These are phyloP conservation scores for Aspergillus persii DNA, from an alignment of 2,329 filamentous ascomycete species.

Conservation along the genomic window DNA sequence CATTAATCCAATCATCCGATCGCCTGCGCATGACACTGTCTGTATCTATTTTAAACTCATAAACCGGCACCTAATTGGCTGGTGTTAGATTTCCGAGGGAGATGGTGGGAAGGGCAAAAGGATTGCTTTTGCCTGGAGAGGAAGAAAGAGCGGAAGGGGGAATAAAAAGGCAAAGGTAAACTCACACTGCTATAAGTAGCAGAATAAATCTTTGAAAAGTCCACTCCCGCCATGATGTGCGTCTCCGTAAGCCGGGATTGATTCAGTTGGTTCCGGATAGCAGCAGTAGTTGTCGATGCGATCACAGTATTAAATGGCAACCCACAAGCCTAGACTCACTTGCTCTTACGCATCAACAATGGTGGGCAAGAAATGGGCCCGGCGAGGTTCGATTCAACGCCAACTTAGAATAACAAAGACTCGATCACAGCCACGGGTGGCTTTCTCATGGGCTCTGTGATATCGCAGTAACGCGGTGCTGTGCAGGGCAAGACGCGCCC, in stretches of 20 bases:
- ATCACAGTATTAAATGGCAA: slow-evolving; percentile 10
- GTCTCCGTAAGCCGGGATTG: slow-evolving; percentile 19
- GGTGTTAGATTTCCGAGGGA: slow-evolving; percentile 4
- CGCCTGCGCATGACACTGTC: slow-evolving; percentile 97
- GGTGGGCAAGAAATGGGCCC: neutral
- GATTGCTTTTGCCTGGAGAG: neutral
- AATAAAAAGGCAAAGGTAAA: slow-evolving; percentile 8
- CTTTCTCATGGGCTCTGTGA: slow-evolving; percentile 27
- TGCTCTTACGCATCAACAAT: slow-evolving; percentile 9
- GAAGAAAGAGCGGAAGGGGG: neutral
- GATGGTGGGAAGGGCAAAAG: neutral
- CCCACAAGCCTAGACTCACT: slow-evolving; percentile 8
- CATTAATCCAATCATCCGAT: slow-evolving; percentile 96
- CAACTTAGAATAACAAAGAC: slow-evolving; percentile 8
- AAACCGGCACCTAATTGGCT: slow-evolving; percentile 77
- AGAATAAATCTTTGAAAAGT: slow-evolving; percentile 55
- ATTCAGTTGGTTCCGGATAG: slow-evolving; percentile 24
- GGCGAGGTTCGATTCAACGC: slow-evolving; percentile 14
- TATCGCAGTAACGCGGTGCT: slow-evolving; percentile 27
- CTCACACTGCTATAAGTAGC: slow-evolving; percentile 64
- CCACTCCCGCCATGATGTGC: slow-evolving; percentile 34
- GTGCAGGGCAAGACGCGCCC: slow-evolving; percentile 32
- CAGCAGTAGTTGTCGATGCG: slow-evolving; percentile 16
- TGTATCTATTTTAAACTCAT: slow-evolving; percentile 81
- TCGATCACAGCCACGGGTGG: slow-evolving; percentile 30